Evolutionary conservation across 768 basidiomycete genomes (phyloP).

Genomic region (Termitomyces sp.): DNA sequence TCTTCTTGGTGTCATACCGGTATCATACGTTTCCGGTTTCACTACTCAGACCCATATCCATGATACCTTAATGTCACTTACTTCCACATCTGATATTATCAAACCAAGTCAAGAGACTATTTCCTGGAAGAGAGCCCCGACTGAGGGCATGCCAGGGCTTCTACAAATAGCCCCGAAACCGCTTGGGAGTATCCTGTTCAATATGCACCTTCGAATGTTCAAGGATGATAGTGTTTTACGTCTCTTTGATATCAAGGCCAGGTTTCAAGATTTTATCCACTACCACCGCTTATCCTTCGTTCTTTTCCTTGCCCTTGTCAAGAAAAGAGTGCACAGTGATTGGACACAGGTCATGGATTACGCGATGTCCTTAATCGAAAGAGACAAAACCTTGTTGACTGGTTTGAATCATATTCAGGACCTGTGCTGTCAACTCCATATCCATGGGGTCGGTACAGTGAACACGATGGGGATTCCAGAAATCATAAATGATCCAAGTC

Average conservation of each 20-base stretch:
- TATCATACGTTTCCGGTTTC: constrained; percentile 37
- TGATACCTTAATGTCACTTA: constrained; percentile 23
- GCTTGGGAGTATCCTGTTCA: constrained; percentile 36
- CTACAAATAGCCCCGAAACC: constrained; percentile 13
- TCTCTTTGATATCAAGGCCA: background rate
- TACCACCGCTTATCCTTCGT: constrained; percentile 50
- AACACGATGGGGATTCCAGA: constrained; percentile 10
- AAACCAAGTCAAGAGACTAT: constrained; percentile 1
- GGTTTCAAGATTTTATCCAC: constrained; percentile 23
- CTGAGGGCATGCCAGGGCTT: background rate
- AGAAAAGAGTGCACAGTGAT: constrained; percentile 27
- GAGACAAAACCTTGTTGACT: constrained; percentile 20
- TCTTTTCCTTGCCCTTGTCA: constrained; percentile 38
- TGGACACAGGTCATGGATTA: constrained; percentile 41
- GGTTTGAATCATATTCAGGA: constrained; percentile 40
- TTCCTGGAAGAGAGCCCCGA: constrained; percentile 3
- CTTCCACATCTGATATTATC: background rate
- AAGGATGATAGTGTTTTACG: constrained; percentile 29
- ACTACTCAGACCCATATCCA: constrained; percentile 36
- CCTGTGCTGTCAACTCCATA: constrained; percentile 39
- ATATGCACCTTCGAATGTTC: constrained; percentile 44
- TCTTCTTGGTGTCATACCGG: constrained; percentile 38
- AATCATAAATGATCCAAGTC: constrained; percentile 2
- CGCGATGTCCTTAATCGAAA: constrained; percentile 23
- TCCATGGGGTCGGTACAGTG: constrained; percentile 33